Conservation (phyloP, 768 basidiomycete species). For the Artomyces pyxidatus region DNA sequence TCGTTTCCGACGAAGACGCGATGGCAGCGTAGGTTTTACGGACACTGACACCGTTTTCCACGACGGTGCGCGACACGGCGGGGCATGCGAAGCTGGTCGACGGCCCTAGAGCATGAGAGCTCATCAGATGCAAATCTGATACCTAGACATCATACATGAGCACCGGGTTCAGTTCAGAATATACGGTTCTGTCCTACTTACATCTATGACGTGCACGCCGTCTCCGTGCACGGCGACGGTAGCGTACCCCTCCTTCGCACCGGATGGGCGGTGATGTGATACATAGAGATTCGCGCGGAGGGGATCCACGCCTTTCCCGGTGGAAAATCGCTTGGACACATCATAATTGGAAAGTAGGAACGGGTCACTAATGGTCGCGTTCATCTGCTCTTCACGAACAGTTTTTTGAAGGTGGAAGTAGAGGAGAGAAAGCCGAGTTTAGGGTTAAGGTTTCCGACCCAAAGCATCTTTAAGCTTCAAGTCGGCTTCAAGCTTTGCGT, state of each 20-base stretch:
- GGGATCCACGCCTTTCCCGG: background rate
- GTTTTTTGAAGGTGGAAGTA: background rate
- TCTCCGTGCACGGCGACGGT: conserved; percentile 67
- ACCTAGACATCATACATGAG: conserved; percentile 3
- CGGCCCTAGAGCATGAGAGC: conserved; percentile 14
- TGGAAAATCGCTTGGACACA: background rate
- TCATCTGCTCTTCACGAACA: background rate
- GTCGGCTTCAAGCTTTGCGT: no score
- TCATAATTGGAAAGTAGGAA: conserved; percentile 14
- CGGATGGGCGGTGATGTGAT: conserved; percentile 25
- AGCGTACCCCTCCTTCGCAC: conserved; percentile 42
- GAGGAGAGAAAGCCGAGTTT: background rate
- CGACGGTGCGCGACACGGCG: conserved; percentile 8
- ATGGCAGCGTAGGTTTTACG: conserved; percentile 13
- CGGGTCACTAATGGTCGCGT: conserved; percentile 10
- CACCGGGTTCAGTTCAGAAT: background rate
- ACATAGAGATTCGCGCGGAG: conserved; percentile 23
- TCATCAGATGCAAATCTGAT: conserved; percentile 8
- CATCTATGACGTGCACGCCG: conserved; percentile 70
- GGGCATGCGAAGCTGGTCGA: conserved; percentile 15
- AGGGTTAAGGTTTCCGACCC: conserved; percentile 8
- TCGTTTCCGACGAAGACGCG: conserved; percentile 1
- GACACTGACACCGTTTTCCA: conserved; percentile 5
- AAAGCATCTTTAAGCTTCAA: no score
- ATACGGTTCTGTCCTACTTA: conserved; percentile 26